Conservation (phyloP, 2,329 filamentous ascomycete genomes). For the Camillea tinctor region DNA sequence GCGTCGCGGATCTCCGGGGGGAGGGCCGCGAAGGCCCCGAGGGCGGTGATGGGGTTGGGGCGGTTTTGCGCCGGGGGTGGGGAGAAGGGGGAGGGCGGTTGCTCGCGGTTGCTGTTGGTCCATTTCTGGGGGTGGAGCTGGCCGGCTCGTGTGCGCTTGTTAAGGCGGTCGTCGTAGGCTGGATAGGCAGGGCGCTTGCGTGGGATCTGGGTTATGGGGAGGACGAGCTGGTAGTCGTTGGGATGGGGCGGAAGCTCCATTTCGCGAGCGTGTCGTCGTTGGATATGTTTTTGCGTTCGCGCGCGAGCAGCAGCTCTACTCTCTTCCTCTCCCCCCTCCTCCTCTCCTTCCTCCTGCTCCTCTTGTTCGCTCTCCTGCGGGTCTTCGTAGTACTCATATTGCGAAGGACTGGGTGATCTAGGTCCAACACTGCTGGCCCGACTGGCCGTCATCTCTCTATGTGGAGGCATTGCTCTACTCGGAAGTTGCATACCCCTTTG, state of each 20-base stretch:
- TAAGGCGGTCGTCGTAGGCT: slow-evolving; percentile 14
- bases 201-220: slow-evolving; percentile 1
- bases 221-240: slow-evolving; percentile 2
- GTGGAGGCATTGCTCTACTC: neutral
- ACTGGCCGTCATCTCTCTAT: neutral
- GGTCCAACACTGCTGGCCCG: too few relatives aligned
- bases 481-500: too few relatives aligned
- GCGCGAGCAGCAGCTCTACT: neutral
- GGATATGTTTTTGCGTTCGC: neutral
- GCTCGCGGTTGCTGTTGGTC: slow-evolving; percentile 11
- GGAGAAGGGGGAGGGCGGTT: slow-evolving; percentile 7
- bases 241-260: slow-evolving; percentile 13
- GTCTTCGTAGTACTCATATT: too few relatives aligned
- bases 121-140: slow-evolving; percentile 6
- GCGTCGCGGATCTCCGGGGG: slow-evolving; percentile 33
- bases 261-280: slow-evolving; percentile 5
- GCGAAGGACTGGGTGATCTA: too few relatives aligned
- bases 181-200: slow-evolving; percentile 9
- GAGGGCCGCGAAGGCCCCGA: slow-evolving; percentile 18
- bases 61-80: neutral
- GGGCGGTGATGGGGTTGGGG: neutral
- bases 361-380: neutral
- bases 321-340: neutral
- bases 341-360: too few relatives aligned
- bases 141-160: slow-evolving; percentile 9